Percentiles rank a stretch among this genome's conserved stretches.
These are phyloP conservation scores for Ustilago xerochloae DNA, from an alignment of 1,284 basidiomycete species.

Conservation along the genomic window DNA sequence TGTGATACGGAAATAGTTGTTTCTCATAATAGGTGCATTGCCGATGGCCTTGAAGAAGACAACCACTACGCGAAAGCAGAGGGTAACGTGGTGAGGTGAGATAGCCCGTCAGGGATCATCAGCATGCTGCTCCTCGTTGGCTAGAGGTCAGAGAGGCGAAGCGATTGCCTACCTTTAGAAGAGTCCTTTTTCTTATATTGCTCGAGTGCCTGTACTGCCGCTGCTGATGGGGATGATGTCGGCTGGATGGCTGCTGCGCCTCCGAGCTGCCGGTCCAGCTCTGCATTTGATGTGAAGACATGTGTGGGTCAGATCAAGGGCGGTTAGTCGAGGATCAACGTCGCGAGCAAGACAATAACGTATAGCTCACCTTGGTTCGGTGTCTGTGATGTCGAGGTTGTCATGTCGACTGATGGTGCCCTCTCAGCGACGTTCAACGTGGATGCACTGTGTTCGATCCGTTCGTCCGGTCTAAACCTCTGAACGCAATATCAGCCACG, in stretches of 20 bases:
- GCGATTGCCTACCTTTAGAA: slow-evolving; percentile 48
- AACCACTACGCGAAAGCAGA: slow-evolving; percentile 76
- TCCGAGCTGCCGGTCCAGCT: slow-evolving; percentile 35
- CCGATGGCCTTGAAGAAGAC: slow-evolving; percentile 99
- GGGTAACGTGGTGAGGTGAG: background rate
- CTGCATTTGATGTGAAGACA: slow-evolving; percentile 2
- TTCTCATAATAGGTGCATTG: slow-evolving; percentile 95
- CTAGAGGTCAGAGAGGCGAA: background rate
- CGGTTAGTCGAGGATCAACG: background rate
- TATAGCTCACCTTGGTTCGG: slow-evolving; percentile 26
- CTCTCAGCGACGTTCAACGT: background rate
- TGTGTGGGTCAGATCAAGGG: background rate
- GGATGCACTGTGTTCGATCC: no score
- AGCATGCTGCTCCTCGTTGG: slow-evolving; percentile 1
- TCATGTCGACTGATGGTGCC: background rate
- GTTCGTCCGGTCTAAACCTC: no score
- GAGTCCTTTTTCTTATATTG: slow-evolving; percentile 63
- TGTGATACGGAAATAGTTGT: slow-evolving; percentile 95
- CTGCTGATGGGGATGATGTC: slow-evolving; percentile 8
- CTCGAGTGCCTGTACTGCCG: slow-evolving; percentile 55
- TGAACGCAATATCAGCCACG: no score
- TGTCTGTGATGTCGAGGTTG: slow-evolving; percentile 6
- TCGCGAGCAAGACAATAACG: background rate
- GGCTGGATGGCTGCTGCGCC: slow-evolving; percentile 20
- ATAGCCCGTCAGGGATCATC: background rate